phyloP scores from a whole-genome alignment of 108 stramenopile genomes.

The Skeletonema menzelii region DNA sequence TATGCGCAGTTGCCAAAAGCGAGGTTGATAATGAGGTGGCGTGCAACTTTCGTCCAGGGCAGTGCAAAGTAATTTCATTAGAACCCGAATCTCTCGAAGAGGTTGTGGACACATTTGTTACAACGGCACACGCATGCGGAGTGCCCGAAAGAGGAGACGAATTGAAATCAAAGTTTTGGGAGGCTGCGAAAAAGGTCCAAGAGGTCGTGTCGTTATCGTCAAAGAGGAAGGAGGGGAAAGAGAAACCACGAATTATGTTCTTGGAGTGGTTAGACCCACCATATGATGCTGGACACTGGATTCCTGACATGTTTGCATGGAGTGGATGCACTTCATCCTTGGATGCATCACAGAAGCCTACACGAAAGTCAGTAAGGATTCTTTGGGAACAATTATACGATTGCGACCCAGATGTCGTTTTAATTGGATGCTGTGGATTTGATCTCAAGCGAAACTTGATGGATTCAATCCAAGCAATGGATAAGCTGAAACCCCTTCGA shows the following conservation, averaged over 20 bases:
- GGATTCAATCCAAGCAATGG: slow-evolving; percentile 47
- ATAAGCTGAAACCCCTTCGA: slow-evolving; percentile 51
- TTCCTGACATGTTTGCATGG: slow-evolving; percentile 80
- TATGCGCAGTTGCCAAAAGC: slow-evolving; percentile 77
- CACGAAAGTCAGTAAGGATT: slow-evolving; percentile 57
- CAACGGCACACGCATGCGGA: slow-evolving; percentile 61
- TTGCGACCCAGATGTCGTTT: slow-evolving; percentile 79
- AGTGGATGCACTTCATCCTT: slow-evolving; percentile 62
- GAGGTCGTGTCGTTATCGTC: slow-evolving; percentile 3
- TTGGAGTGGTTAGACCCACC: slow-evolving; percentile 93
- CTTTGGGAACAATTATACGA: slow-evolving; percentile 58
- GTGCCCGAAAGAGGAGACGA: slow-evolving; percentile 54
- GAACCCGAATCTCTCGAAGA: slow-evolving; percentile 74
- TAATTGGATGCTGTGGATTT: slow-evolving; percentile 92
- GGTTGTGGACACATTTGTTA: slow-evolving; percentile 68
- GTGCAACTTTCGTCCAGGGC: slow-evolving; percentile 10
- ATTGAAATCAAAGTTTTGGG: slow-evolving; percentile 41
- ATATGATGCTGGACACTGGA: slow-evolving; percentile 93
- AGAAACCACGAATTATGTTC: slow-evolving; percentile 59
- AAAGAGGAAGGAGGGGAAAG: slow-evolving; percentile 3
- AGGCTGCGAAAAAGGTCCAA: slow-evolving; percentile 26
- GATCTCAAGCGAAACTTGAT: slow-evolving; percentile 74
- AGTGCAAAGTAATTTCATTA: slow-evolving; percentile 59
- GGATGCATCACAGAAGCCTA: slow-evolving; percentile 6
- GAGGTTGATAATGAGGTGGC: slow-evolving; percentile 47